Base-by-base conservation (phyloP, 2,329 filamentous ascomycete genomes). In the Aspergillus candidus region DNA sequence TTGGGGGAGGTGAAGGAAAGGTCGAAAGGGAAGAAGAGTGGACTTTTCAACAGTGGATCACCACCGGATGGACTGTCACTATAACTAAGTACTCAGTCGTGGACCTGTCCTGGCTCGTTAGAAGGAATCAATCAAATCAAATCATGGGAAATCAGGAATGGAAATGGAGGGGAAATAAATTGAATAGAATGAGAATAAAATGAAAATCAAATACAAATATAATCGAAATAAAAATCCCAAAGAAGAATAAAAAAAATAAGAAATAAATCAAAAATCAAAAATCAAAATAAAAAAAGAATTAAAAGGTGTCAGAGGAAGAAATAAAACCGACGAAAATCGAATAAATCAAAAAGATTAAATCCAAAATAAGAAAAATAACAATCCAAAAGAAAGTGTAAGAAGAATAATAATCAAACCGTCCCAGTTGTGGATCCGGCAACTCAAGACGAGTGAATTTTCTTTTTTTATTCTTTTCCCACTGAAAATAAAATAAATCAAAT, bases 21-120 rank as follows among this genome's bases (percentile, higher is more conserved):
- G 29, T 36, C 38, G 36, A 38, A 34, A 44, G 38, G 34, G 41
- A 37, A 36, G 32, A 49, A 42, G 35, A 27, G 22, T 27, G 22
- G 18, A 35, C n/a, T 18, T 14, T 41, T 35, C 32, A 38, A 40
- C 40, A 36, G 48, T 49, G 44, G 49, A 49, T 48, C 48, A 44
- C 22, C 22, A 27, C 43, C 50, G 44, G 44, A 43, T 41, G 32
- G 47, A 39, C 41, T 39, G 41, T 51, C 44, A 38, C 42, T 50
- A 51, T 51, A 47, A 45, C 49, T 50, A 46, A 36, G 34, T 44
- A 43, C 35, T 41, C 34, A 40, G 29, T 46, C 38, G 41, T 43
- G 32, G 34, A 29, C 35, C 35, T 44, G 44, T 40, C 40, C 29
- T 45, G 22, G 42, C 27, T 31, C 29, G 29, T 44, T 30, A 47